A percentile compares a stretch with the other conserved stretches of the same genome.
Evolutionary conservation across 2,329 filamentous ascomycete genomes (phyloP).

Genomic region (Ophiostoma pallidulum): DNA sequence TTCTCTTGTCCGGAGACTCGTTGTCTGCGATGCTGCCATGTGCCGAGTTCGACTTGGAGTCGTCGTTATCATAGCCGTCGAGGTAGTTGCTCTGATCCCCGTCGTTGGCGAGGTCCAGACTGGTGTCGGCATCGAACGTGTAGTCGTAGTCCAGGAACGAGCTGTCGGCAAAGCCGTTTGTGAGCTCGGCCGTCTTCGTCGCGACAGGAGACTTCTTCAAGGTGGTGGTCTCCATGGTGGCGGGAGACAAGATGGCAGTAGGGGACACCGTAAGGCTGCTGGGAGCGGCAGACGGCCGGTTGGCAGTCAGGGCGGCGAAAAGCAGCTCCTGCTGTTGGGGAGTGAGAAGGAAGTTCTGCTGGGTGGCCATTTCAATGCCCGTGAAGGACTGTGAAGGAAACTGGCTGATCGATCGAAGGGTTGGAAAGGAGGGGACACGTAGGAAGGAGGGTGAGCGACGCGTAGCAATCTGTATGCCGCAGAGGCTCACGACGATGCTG

Average conservation of each 20-base stretch:
- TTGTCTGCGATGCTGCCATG: slow-evolving; percentile 49
- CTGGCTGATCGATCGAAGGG: no score
- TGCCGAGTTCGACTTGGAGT: slow-evolving; percentile 30
- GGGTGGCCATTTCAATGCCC: slow-evolving; percentile 39
- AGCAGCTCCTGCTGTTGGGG: slow-evolving; percentile 69
- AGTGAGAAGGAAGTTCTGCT: slow-evolving; percentile 55
- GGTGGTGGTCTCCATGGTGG: no score
- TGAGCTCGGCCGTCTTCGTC: slow-evolving; percentile 32
- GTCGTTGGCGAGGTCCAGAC: slow-evolving; percentile 63
- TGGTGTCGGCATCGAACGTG: slow-evolving; percentile 61
- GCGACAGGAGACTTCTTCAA: slow-evolving; percentile 41
- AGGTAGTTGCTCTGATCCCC: slow-evolving; percentile 55
- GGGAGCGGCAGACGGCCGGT: slow-evolving; percentile 37
- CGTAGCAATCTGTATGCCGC: background rate
- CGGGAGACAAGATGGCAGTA: no score
- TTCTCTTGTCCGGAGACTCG: slow-evolving; percentile 59
- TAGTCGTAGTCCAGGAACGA: slow-evolving; percentile 78
- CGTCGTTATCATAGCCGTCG: slow-evolving; percentile 29
- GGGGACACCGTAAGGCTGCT: slow-evolving; percentile 37
- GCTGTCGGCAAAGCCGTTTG: slow-evolving; percentile 57
- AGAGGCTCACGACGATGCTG: background rate
- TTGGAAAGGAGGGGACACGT: no score
- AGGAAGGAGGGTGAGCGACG: no score
- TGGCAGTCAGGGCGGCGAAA: slow-evolving; percentile 66
- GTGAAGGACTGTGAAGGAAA: no score